These are phyloP conservation scores for Fusarium sublunatum DNA, from an alignment of 2,329 filamentous ascomycete genomes.

Conservation along the genomic window DNA sequence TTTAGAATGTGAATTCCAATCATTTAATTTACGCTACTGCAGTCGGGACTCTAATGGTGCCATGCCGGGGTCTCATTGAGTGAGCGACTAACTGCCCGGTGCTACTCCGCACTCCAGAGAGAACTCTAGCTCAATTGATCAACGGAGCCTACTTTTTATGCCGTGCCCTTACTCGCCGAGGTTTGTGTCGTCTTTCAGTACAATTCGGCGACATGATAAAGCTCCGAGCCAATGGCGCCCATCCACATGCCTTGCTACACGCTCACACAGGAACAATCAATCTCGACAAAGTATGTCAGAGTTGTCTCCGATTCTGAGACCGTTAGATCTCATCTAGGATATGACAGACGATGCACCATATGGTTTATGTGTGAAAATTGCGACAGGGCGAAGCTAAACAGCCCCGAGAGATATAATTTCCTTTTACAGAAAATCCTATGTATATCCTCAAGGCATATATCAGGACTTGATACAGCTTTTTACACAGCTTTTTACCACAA, in stretches of 20 bases:
- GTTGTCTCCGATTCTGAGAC: no score
- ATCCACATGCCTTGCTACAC: slow-evolving; percentile 14
- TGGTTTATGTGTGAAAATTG: no score
- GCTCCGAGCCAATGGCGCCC: slow-evolving; percentile 18
- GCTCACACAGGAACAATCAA: neutral
- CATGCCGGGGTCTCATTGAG: neutral
- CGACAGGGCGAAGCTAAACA: no score
- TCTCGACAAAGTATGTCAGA: no score
- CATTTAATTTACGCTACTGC: neutral
- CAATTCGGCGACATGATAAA: slow-evolving; percentile 24
- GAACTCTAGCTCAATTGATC: neutral
- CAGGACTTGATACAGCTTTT: no score
- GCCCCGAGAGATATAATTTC: no score
- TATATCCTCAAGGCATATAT: no score
- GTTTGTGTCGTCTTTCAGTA: neutral
- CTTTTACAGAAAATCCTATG: no score
- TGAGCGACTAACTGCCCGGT: neutral
- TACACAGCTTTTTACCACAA: no score
- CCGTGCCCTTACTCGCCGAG: neutral
- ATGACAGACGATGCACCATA: no score
- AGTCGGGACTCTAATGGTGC: neutral
- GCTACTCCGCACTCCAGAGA: neutral
- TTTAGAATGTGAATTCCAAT: no score
- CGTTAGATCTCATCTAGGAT: no score
- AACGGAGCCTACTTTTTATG: slow-evolving; percentile 30